phyloP scores from a whole-genome alignment of 495 filamentous ascomycete species.

The Podospora pseudocomata region DNA sequence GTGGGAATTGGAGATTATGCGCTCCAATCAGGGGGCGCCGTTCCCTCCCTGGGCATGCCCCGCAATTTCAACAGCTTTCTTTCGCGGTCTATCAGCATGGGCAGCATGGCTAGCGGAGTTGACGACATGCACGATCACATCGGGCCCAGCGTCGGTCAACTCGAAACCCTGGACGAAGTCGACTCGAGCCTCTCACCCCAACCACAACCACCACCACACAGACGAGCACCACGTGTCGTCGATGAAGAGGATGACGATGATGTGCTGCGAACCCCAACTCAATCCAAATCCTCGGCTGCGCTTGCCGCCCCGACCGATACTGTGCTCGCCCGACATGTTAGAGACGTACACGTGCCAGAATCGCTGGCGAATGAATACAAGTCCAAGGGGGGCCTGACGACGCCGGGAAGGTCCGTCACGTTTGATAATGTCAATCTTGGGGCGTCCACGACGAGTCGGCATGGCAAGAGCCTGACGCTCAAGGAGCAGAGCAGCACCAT shows the following conservation, averaged over 20 bases:
- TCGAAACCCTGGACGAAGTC: slow-evolving; percentile 49
- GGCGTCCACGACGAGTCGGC: slow-evolving; percentile 50
- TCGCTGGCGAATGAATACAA: slow-evolving; percentile 82
- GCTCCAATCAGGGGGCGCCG: slow-evolving; percentile 76
- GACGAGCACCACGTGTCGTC: background rate
- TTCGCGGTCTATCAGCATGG: slow-evolving; percentile 79
- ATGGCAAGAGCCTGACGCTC: slow-evolving; percentile 79
- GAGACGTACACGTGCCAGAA: slow-evolving; percentile 84
- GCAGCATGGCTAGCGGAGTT: slow-evolving; percentile 90
- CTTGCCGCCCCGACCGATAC: slow-evolving; percentile 74
- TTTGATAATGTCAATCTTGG: slow-evolving; percentile 40
- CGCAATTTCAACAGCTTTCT: slow-evolving; percentile 54
- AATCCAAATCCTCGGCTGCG: slow-evolving; percentile 40
- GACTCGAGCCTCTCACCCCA: slow-evolving; percentile 37
- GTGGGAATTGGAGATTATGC: slow-evolving; percentile 73
- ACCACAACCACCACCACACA: slow-evolving; percentile 21
- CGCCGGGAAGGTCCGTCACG: slow-evolving; percentile 54
- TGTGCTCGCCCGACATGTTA: slow-evolving; percentile 79
- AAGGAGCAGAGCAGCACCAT: slow-evolving; percentile 98
- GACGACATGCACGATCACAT: slow-evolving; percentile 67
- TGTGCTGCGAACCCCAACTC: slow-evolving; percentile 44
- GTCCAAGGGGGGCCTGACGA: slow-evolving; percentile 50
- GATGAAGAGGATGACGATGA: slow-evolving; percentile 21
- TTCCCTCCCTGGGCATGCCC: slow-evolving; percentile 54
- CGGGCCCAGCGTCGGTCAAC: slow-evolving; percentile 37